Percentiles rank a stretch among this genome's conserved stretches.
phyloP scores from a whole-genome alignment of 2,329 filamentous ascomycete species.

The Calonectria pseudoturangicola region DNA sequence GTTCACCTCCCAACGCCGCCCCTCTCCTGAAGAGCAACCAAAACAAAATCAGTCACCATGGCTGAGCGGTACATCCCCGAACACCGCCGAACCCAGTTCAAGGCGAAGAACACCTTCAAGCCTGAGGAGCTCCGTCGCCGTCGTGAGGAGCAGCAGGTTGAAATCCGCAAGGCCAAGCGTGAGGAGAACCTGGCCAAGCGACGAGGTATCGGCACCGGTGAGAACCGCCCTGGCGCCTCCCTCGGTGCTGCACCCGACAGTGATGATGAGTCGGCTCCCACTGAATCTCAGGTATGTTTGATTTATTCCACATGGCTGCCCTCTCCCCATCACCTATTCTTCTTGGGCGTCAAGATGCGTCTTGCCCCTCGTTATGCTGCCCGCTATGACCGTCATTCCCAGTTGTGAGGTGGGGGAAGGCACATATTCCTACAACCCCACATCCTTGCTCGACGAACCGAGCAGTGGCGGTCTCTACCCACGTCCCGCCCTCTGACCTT shows the following conservation, averaged over 20 bases:
- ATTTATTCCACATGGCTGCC: constrained; percentile 40
- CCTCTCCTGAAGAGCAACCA: constrained; percentile 44
- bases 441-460: constrained; percentile 52
- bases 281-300: constrained; percentile 90
- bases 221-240: constrained; percentile 86
- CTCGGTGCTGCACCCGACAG: constrained; percentile 94
- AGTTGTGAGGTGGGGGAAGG: constrained; percentile 58
- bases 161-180: constrained; percentile 98
- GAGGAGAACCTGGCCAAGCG: constrained; percentile 99
- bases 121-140: constrained; percentile 98
- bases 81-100: constrained; percentile 99
- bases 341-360: constrained; percentile 1
- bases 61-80: constrained; percentile 99
- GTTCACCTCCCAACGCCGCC: constrained; percentile 51
- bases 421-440: constrained; percentile 57
- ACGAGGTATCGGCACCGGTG: constrained; percentile 91
- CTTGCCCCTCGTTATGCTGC: constrained; percentile 37
- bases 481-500: constrained; percentile 40
- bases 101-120: constrained; percentile 99
- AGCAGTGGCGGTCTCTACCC: constrained; percentile 40
- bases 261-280: constrained; percentile 96
- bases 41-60: constrained; percentile 77
- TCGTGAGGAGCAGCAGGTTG: constrained; percentile 98
- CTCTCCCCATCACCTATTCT: constrained; percentile 31
- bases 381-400: constrained; percentile 47